Evolutionary conservation across 306 rosid genomes (phyloP), one percentile per base, ranked within the genome.

Genomic region (Abrus pulchellus): DNA sequence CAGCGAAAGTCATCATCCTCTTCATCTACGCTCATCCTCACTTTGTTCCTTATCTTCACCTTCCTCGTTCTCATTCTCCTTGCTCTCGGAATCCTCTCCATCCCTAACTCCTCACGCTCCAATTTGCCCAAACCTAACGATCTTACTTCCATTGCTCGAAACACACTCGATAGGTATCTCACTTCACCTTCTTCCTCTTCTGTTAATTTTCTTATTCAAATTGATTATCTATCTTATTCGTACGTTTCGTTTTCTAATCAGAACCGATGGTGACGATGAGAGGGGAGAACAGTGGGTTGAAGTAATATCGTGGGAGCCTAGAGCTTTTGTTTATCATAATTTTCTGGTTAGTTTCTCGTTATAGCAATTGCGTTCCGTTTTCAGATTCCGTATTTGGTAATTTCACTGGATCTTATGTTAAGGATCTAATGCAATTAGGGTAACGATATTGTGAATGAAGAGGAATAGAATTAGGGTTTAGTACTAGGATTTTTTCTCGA

Each of bases 251-350:
- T 3, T 77, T 36, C 0, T 62, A 5, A 7, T 6, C 72, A 90
- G 91, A 52, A 76, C 5, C 61, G 80, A 80, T 1, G 80, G 6
- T 44, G 97, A 87, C 0, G 89, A 93, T 1, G 91, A 87, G 45
- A 81, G 60, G 10, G 84, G 84, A 38, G 98, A 93, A 53, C 81
- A 82, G 80, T 96, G 99, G 99, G 97, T 92, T 47, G 99, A 96
- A 89, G 83, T 90, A 29, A 57, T 96, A 75, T 96, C 99, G 0
- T 96, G 99, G 99, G 98, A 96, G 91, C 99, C 99, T 48, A 82
- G 99, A 88, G 98, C 99, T 54, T 89, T 93, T 73, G 87, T 96
- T 5, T 96, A 92, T 83, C 99, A 96, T 40, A 96, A 93, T 80
- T 93, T 96, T 84, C 83, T 96, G 97, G 98, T 95, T 28, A 87